A percentile compares a stretch with the other conserved stretches of the same genome.
Evolutionary conservation across 805 yeast species (phyloP).

Genomic region (Pichia nakasei): DNA sequence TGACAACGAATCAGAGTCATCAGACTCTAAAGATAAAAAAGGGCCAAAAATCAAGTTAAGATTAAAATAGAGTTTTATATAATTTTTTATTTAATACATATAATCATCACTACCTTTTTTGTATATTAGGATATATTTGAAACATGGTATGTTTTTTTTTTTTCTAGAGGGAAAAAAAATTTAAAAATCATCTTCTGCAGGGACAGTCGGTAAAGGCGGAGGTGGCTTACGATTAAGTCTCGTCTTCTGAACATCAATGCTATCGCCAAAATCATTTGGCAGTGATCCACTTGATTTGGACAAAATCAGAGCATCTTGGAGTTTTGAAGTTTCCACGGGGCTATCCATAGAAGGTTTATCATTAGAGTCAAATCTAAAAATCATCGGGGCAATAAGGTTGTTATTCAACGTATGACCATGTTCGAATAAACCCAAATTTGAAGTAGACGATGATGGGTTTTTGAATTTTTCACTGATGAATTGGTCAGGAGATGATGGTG

Average conservation of each 20-base stretch:
- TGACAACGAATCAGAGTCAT: background rate
- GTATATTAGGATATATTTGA: no score
- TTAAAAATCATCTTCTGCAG: background rate
- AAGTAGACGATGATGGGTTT: background rate
- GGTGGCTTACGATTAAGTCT: background rate
- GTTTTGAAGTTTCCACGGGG: background rate
- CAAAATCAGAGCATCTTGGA: background rate
- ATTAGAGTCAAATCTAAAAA: background rate
- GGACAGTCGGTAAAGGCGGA: background rate
- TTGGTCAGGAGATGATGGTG: slow-evolving; percentile 19
- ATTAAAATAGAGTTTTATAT: slow-evolving; percentile 10
- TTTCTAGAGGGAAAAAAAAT: no score
- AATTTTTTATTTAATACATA: background rate
- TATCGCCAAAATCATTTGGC: background rate
- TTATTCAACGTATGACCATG: background rate
- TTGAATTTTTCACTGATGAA: slow-evolving; percentile 19
- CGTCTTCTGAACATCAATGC: background rate
- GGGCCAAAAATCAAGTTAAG: slow-evolving; percentile 16
- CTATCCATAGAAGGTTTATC: background rate
- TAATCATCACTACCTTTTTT: no score
- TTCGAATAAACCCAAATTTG: background rate
- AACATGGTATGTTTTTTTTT: no score
- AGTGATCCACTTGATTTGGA: background rate
- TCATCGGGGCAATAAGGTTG: background rate
- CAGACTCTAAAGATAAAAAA: background rate